A percentile compares a stretch with the other conserved stretches of the same genome.
Conservation (phyloP, 495 filamentous ascomycete species). For the Parachaetomium inaequale region DNA sequence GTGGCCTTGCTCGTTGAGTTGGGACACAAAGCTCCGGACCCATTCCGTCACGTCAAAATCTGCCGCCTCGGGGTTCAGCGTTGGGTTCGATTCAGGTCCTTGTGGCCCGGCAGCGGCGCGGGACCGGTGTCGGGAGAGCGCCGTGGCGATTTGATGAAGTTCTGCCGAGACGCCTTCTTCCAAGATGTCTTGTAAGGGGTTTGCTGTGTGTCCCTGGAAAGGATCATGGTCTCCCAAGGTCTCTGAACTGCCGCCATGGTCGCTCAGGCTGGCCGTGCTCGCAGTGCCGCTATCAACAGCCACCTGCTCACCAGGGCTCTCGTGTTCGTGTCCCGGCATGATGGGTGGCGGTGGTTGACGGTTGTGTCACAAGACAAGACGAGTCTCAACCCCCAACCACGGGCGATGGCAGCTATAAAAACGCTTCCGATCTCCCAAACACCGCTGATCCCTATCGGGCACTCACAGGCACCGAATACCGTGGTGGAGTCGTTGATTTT, state of each 20-base stretch:
- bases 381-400: not conserved
- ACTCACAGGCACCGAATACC: not conserved
- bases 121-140: constrained; percentile 22
- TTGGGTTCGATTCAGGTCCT: constrained; percentile 6
- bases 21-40: constrained; percentile 21
- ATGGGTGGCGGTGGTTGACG: not conserved
- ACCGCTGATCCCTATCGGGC: not conserved
- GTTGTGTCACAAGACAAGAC: not conserved
- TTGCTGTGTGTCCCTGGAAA: not conserved
- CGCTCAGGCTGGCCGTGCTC: not conserved
- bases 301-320: not conserved
- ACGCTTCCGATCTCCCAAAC: not conserved
- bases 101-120: not conserved
- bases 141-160: constrained; percentile 27
- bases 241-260: not conserved
- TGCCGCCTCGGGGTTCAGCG: constrained; percentile 25
- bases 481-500: not conserved
- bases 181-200: constrained; percentile 5
- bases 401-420: not conserved
- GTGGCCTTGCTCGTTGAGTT: constrained; percentile 28
- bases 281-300: not conserved
- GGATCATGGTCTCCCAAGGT: not conserved
- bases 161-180: constrained; percentile 22
- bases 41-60: constrained; percentile 28
- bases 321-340: not conserved